These are phyloP conservation scores for Eucalyptus erythrocorys DNA, from an alignment of 345 rosid genomes.

Conservation along the genomic window DNA sequence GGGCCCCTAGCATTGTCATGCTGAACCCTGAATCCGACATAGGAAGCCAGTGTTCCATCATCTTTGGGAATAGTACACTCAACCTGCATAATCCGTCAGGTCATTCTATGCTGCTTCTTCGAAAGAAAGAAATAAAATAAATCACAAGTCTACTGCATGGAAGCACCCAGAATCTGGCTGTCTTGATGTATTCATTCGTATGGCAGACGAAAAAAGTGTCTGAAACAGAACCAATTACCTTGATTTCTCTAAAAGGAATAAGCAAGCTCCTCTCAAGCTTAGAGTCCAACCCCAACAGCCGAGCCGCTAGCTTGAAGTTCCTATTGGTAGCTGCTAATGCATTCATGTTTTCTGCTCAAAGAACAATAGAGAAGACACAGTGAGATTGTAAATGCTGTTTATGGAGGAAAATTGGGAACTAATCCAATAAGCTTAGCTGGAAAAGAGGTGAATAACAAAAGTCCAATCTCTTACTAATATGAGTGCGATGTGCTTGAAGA, in stretches of 20 bases:
- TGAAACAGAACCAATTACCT: constrained; percentile 27
- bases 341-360: constrained; percentile 34
- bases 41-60: constrained; percentile 80
- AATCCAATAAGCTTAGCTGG: not conserved
- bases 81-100: constrained; percentile 33
- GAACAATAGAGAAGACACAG: not conserved
- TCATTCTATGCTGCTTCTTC: not conserved
- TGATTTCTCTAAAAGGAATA: constrained; percentile 95
- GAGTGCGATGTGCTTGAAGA: not conserved
- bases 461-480: not conserved
- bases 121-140: not conserved
- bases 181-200: not conserved
- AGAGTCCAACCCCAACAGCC: constrained; percentile 90
- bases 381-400: not conserved
- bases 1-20: constrained; percentile 99
- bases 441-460: not conserved
- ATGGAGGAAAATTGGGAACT: not conserved
- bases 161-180: not conserved
- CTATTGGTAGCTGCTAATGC: constrained; percentile 96
- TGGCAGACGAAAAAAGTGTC: not conserved
- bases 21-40: constrained; percentile 89
- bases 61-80: constrained; percentile 94
- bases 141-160: not conserved
- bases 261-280: constrained; percentile 92
- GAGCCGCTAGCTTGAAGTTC: constrained; percentile 81